phyloP scores from a whole-genome alignment of 192 early-diverging fungal genomes.

The Powellomyces hirtus region DNA sequence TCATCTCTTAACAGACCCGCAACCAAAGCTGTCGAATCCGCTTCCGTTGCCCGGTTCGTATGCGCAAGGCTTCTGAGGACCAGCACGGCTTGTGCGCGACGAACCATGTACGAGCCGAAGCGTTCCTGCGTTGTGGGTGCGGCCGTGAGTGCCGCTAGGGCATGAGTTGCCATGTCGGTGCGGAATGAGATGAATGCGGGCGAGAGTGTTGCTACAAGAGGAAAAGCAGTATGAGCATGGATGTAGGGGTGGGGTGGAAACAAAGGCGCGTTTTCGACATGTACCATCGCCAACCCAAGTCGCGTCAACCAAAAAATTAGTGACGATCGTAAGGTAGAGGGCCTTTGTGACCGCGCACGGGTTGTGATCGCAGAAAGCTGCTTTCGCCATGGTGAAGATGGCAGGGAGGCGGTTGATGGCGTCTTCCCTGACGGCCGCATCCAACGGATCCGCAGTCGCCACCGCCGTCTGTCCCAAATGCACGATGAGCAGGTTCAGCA shows the following conservation, averaged over 20 bases:
- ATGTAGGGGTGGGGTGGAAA: too few species aligned
- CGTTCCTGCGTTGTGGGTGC: too few species aligned
- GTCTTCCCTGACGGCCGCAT: neutral
- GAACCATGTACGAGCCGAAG: slow-evolving; percentile 18
- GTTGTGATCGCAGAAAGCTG: slow-evolving; percentile 30
- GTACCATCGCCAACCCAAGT: slow-evolving; percentile 6
- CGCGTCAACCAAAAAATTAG: slow-evolving; percentile 42
- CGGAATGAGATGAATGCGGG: too few species aligned
- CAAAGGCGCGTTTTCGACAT: too few species aligned
- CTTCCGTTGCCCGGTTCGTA: neutral
- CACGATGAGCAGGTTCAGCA: slow-evolving; percentile 20
- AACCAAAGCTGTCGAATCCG: slow-evolving; percentile 15
- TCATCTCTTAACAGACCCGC: slow-evolving; percentile 43
- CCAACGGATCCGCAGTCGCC: too few species aligned
- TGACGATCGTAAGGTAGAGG: slow-evolving; percentile 48
- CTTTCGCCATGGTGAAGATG: slow-evolving; percentile 25
- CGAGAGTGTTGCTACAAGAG: too few species aligned
- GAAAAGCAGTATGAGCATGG: too few species aligned
- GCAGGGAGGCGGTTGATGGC: neutral
- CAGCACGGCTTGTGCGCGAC: slow-evolving; percentile 15
- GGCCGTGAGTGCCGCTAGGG: too few species aligned
- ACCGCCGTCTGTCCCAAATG: neutral
- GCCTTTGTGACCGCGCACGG: slow-evolving; percentile 50
- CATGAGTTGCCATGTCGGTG: too few species aligned
- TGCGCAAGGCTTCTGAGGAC: slow-evolving; percentile 12